Percentiles rank a stretch among this genome's conserved stretches.
Evolutionary conservation across 371 early-diverging fungal genomes (phyloP).

Genomic region (Dichotomocladium elegans): DNA sequence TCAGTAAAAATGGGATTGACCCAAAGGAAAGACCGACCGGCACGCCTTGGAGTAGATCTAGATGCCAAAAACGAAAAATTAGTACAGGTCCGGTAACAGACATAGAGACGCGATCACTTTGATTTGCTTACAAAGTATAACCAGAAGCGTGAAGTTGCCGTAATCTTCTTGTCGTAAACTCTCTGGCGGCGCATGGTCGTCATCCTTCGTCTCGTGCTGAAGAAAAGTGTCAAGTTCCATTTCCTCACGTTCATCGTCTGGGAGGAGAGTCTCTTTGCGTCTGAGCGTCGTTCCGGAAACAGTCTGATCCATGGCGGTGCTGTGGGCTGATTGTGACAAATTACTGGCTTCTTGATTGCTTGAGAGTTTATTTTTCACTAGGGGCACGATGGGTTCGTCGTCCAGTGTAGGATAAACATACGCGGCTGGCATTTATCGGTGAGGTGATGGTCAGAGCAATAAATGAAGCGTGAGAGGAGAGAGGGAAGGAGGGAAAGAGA

Average conservation of each 20-base stretch:
- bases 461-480: too few relatives aligned
- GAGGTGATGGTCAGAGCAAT: too few relatives aligned
- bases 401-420: conserved; percentile 34
- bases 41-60: conserved; percentile 90
- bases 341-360: not conserved
- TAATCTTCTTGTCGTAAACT: conserved; percentile 42
- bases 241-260: conserved; percentile 36
- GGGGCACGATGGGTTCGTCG: conserved; percentile 32
- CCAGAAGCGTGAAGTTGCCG: conserved; percentile 63
- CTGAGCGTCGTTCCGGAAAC: conserved; percentile 25
- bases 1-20: conserved; percentile 90
- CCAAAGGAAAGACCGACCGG: conserved; percentile 92
- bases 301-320: conserved; percentile 34
- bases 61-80: not conserved
- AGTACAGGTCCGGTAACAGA: not conserved
- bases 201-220: not conserved
- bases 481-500: too few relatives aligned
- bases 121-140: conserved; percentile 58
- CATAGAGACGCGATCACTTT: not conserved
- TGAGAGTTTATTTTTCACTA: not conserved
- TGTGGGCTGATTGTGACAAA: too few relatives aligned
- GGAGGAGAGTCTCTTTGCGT: conserved; percentile 15
- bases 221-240: conserved; percentile 22
- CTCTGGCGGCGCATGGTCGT: conserved; percentile 4
- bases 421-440: conserved; percentile 36